Evolutionary conservation across 371 early-diverging fungal species (phyloP), one percentile per base, ranked within the genome.

Genomic region (Circinella umbellata): DNA sequence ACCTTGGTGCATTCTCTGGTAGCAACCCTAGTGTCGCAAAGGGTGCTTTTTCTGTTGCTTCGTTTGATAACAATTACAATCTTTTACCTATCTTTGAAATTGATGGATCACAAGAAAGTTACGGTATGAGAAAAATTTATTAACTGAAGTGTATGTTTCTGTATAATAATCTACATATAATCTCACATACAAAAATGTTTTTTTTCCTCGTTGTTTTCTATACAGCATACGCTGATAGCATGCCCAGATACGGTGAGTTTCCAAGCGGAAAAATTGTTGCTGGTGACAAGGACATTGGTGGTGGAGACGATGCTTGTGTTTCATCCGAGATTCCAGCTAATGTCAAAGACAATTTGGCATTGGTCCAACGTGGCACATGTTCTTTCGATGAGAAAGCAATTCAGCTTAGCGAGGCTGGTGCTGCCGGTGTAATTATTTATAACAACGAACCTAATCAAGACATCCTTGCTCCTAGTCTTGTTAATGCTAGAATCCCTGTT

Each of bases 351-450:
- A 81, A 86, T 69, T 69, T 82, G 27, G 70, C 80, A 37, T 69
- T 89, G 17, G 64, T 87, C 18, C 68, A 77, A 66, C 85, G 88
- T 38, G 90, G 90, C 15, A 59, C 75, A 35, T 89, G 89, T 63
- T 82, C 84, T 3, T 87, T 89, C 69, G 76, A 72, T 37, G 75
- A 72, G 3, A 87, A 89, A 75, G 86, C 85, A 3, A 54, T 48
- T 11, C 67, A 76, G 53, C 76, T 81, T 4, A 72, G 37, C 4
- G 55, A 75, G 59, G 74, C 69, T 15, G 88, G 88, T 15, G 89
- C 86, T 17, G 68, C 82, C 57, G 92, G 82, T 47, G 77, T 88
- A 7, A n/a, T 91, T 37, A 68, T 89, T 42, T 78, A 77, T 64
- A 74, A 78, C 55, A 42, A 61, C 38, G 66, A 57, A 18, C 15